Conservation (phyloP, 805 yeast species). For the Suhomyces sp. region DNA sequence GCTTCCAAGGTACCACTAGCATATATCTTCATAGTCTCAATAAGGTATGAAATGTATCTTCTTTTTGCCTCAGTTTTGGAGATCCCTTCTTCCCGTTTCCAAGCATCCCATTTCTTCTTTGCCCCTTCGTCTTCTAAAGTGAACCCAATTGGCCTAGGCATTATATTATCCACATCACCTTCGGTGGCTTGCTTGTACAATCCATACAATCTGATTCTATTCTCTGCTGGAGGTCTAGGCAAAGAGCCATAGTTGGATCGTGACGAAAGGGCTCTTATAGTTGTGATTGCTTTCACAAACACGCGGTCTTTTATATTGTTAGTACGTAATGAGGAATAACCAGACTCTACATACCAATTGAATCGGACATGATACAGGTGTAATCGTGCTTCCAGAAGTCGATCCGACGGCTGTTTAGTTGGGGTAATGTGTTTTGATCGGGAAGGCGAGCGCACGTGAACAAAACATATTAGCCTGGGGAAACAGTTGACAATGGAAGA, state of each 20-base stretch:
- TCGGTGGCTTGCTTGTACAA: conserved; percentile 87
- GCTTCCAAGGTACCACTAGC: conserved; percentile 69
- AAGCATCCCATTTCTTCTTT: conserved; percentile 78
- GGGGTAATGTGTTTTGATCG: neutral
- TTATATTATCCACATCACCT: conserved; percentile 70
- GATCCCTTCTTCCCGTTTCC: conserved; percentile 74
- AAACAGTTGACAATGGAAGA: neutral
- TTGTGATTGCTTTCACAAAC: conserved; percentile 77
- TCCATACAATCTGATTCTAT: conserved; percentile 69
- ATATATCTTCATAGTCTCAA: conserved; percentile 69
- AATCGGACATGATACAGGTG: conserved; percentile 41
- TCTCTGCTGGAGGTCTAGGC: conserved; percentile 75
- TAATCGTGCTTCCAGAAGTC: neutral
- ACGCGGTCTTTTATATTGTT: conserved; percentile 56
- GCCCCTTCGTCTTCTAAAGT: conserved; percentile 64
- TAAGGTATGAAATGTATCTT: conserved; percentile 60
- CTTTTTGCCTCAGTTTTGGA: conserved; percentile 70
- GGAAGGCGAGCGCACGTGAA: neutral
- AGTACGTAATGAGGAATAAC: neutral
- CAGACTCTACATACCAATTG: conserved; percentile 37
- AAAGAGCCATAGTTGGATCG: conserved; percentile 58
- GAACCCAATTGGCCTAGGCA: conserved; percentile 62
- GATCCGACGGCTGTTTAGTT: neutral
- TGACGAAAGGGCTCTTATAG: conserved; percentile 69
- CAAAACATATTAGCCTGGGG: neutral